Conservation (phyloP, 768 basidiomycete genomes). For the Lactarius psammicola region DNA sequence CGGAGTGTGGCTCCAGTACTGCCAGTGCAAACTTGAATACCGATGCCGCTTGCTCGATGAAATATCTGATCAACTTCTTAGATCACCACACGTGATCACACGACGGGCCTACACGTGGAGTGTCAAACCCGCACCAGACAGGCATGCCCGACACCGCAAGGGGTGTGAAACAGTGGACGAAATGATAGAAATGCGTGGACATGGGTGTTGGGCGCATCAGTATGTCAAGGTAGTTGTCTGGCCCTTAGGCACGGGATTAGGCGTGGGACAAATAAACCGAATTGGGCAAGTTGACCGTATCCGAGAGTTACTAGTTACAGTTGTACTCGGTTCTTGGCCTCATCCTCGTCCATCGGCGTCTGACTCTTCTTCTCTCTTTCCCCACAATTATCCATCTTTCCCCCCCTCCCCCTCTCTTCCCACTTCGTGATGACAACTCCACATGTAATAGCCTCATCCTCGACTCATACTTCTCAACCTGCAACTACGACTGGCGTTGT, state of each 20-base stretch:
- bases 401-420: conserved; percentile 18
- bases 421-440: conserved; percentile 65
- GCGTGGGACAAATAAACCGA: conserved; percentile 5
- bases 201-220: neutral
- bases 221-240: neutral
- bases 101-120: neutral
- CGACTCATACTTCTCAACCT: conserved; percentile 54
- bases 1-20: neutral
- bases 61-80: neutral
- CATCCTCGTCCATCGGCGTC: conserved; percentile 1
- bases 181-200: neutral
- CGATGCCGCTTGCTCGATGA: neutral
- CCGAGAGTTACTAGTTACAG: neutral
- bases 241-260: neutral
- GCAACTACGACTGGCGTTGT: conserved; percentile 70
- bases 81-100: neutral
- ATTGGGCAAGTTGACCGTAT: conserved; percentile 1
- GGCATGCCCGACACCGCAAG: neutral
- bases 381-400: conserved; percentile 27
- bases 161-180: neutral
- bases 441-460: conserved; percentile 81
- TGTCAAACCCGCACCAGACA: neutral
- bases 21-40: neutral
- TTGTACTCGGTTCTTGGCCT: conserved; percentile 7
- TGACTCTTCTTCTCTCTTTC: conserved; percentile 8